Base-by-base conservation (phyloP, 805 yeast genomes). In the Hagleromyces aurorensis region DNA sequence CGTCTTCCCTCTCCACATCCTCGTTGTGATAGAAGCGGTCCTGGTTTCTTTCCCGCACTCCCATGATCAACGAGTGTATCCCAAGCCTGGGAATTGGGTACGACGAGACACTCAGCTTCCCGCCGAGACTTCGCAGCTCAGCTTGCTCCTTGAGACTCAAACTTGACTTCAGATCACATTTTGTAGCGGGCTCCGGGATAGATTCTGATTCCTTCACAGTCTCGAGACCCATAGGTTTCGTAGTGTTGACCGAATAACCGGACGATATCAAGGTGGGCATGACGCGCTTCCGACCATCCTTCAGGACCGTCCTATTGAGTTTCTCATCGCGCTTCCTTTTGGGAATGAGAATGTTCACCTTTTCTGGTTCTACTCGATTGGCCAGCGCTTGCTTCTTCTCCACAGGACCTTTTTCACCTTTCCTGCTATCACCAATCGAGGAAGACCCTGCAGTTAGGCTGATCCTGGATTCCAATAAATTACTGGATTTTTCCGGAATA, bases 201-300 rank as follows among this genome's bases (percentile, higher is more conserved):
- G 30, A 9, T 10, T 21, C 11, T 21, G 5, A 15, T 15, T 13
- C 13, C 8, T 6, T n/a, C 8, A 19, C 21, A 7, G 29, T 29
- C 5, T 24, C 29, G 8, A 17, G 12, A 13, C 26, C 30, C 14
- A 32, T 32, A n/a, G n/a, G n/a, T 0, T 37, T 27, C 6, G n/a
- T n/a, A n/a, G n/a, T n/a, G n/a, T n/a, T n/a, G n/a, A 57, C 43
- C 16, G 54, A 48, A 12, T 46, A 42, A 3, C 61, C 50, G 1
- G 70, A 50, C 1, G 87, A 72, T 3, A 80, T 66, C 9, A 80
- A 53, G 13, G 75, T 63, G 4, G 91, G 93, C 1, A 82, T 70
- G 2, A 82, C 85, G 41, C 91, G 58, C 43, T 80, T 81, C 46
- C 73, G 75, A 4, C 91, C 91, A 21, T 78, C 77, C 43, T 82